These are phyloP conservation scores for Pigoraptor vietnamica DNA, from an alignment of 78 protist genomes.

Conservation along the genomic window DNA sequence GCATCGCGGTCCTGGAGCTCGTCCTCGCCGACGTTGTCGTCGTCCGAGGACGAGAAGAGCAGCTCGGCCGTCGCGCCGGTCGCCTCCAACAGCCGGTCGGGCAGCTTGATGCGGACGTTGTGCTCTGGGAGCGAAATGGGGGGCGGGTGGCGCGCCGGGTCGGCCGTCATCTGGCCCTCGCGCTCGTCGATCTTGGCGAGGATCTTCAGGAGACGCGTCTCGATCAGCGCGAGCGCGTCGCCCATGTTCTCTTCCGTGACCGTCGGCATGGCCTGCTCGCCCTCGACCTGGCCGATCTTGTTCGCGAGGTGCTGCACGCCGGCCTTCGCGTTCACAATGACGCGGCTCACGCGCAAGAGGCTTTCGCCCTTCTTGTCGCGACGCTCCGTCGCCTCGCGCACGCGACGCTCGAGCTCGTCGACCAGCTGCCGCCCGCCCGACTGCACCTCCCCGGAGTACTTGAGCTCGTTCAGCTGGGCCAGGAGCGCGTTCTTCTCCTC, in stretches of 20 bases:
- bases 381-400: slow-evolving; percentile 3
- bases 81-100: neutral
- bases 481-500: neutral
- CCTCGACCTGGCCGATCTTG: slow-evolving; percentile 30
- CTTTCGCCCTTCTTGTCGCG: slow-evolving; percentile 18
- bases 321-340: slow-evolving; percentile 39
- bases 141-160: neutral
- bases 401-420: slow-evolving; percentile 37
- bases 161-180: neutral
- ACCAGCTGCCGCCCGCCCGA: slow-evolving; percentile 30
- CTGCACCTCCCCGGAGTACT: slow-evolving; percentile 36
- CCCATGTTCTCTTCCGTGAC: neutral
- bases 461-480: slow-evolving; percentile 39
- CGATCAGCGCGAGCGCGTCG: neutral
- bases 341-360: slow-evolving; percentile 28
- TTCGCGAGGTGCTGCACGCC: slow-evolving; percentile 59
- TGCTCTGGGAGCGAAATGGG: neutral
- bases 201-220: neutral
- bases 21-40: neutral
- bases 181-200: neutral
- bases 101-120: neutral
- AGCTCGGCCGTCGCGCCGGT: neutral
- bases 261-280: neutral
- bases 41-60: neutral
- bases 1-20: neutral